A percentile compares a stretch with the other conserved stretches of the same genome.
Conservation (phyloP, 208 protist genomes). For the Crithidia sp. region DNA sequence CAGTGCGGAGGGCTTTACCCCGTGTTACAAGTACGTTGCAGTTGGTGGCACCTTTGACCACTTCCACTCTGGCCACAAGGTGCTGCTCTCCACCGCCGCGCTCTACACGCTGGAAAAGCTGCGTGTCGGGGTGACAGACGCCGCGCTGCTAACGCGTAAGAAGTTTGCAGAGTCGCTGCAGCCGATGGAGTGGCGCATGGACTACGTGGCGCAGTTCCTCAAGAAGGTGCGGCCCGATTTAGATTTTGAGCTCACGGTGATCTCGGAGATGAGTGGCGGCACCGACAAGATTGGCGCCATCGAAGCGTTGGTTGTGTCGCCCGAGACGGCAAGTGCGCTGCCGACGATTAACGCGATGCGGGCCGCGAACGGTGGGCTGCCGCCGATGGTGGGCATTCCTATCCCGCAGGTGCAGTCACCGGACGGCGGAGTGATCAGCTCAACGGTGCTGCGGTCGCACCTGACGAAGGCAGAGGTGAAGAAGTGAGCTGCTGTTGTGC, state of each 20-base stretch:
- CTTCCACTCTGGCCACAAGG: conserved; percentile 88
- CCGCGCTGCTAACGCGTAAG: conserved; percentile 69
- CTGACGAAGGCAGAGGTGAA: conserved; percentile 8
- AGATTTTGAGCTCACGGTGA: conserved; percentile 63
- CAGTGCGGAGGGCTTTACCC: conserved; percentile 47
- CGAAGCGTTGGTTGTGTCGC: conserved; percentile 81
- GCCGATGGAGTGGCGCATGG: conserved; percentile 61
- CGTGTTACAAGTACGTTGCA: conserved; percentile 75
- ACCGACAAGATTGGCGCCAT: conserved; percentile 64
- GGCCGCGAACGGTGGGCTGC: conserved; percentile 41
- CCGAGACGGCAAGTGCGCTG: conserved; percentile 71
- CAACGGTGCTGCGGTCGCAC: conserved; percentile 60
- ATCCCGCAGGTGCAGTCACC: conserved; percentile 70
- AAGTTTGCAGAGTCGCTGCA: conserved; percentile 70
- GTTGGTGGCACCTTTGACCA: conserved; percentile 92
- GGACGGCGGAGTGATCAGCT: conserved; percentile 62
- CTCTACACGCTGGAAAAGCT: conserved; percentile 68
- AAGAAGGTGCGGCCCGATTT: conserved; percentile 58
- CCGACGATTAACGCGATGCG: conserved; percentile 72
- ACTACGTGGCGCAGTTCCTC: conserved; percentile 57
- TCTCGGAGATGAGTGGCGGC: conserved; percentile 72
- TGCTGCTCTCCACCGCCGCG: conserved; percentile 79
- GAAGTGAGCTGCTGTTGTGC: neutral
- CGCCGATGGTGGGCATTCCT: conserved; percentile 51
- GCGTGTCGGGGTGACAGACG: conserved; percentile 73